Evolutionary conservation across 441 rosid species (phyloP), one percentile per base, ranked within the genome.

Genomic region (Macaranga tanarius): DNA sequence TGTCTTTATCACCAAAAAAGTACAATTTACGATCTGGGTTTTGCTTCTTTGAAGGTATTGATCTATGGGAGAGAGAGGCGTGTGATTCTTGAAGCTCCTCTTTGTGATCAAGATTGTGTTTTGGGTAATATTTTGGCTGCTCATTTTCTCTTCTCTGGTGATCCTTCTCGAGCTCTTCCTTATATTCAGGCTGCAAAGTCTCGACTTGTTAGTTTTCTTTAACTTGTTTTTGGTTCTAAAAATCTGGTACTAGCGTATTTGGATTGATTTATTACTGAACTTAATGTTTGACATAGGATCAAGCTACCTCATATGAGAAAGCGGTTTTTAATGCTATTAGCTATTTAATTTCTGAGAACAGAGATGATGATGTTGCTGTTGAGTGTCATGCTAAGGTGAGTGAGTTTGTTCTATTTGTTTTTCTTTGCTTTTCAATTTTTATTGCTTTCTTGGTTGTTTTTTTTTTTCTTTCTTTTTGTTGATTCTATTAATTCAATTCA

Each of bases 61-160:
- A 83, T 83, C 71, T 86, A 84, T 76, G 97, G 99, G 40, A 88
- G 88, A 80, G 71, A 83, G 74, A 79, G 87, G 80, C 80, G 75
- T 64, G 89, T 89, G 85, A 89, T 89, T 67, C 79, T 92, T 38
- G 86, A 89, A 51, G 97, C 97, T 4, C 83, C 87, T 63, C 19
- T 67, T 42, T 77, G 70, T 67, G 97, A 92, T 73, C 84, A 82
- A 67, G 86, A 83, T 47, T 94, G 97, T 72, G 95, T 90, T 26
- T 81, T 92, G 77, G 97, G 84, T 62, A 90, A 92, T 71, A 77
- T 88, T 69, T 82, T 92, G 85, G 97, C 92, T 71, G 97, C 97
- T 76, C 88, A 87, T 72, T 87, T 75, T 77, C 85, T 90, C 69
- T 84, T 52, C 58, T 84, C 85, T 70, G 51, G 80, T 38, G 81